These are phyloP conservation scores for Venturiaceae sp. DNA, from an alignment of 2,329 filamentous ascomycete species.

Conservation along the genomic window DNA sequence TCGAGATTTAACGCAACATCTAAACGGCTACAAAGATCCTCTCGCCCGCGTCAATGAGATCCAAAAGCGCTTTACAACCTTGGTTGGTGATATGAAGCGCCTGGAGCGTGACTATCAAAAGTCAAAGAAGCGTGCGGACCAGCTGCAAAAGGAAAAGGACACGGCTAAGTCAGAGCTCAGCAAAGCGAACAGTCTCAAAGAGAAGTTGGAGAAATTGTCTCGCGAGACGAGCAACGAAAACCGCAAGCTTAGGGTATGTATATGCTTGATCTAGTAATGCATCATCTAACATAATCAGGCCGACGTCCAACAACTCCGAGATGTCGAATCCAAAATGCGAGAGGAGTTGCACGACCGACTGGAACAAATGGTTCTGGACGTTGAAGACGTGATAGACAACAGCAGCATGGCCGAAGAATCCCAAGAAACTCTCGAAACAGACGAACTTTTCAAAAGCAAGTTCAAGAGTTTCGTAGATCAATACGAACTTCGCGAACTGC, in stretches of 20 bases:
- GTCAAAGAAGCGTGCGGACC: slow-evolving; percentile 90
- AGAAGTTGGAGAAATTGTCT: slow-evolving; percentile 94
- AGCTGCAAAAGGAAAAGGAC: slow-evolving; percentile 94
- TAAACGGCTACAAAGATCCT: slow-evolving; percentile 4
- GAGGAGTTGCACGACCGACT: slow-evolving; percentile 78
- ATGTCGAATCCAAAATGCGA: slow-evolving; percentile 73
- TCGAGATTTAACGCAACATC: slow-evolving; percentile 46
- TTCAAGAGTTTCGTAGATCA: slow-evolving; percentile 95
- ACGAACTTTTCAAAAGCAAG: slow-evolving; percentile 73
- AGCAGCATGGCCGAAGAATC: slow-evolving; percentile 73
- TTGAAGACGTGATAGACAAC: slow-evolving; percentile 81
- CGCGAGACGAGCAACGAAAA: slow-evolving; percentile 93
- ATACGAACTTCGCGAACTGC: slow-evolving; percentile 88
- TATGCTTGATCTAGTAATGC: background rate
- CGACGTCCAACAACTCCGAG: slow-evolving; percentile 75
- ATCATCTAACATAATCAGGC: slow-evolving; percentile 42
- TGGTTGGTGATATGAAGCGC: slow-evolving; percentile 90
- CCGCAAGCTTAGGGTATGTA: slow-evolving; percentile 84
- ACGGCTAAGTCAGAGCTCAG: slow-evolving; percentile 77
- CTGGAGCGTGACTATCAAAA: slow-evolving; percentile 90
- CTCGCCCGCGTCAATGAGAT: slow-evolving; percentile 58
- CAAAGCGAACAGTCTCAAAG: slow-evolving; percentile 84
- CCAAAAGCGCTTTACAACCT: slow-evolving; percentile 82
- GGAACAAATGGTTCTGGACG: slow-evolving; percentile 67
- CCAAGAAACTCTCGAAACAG: slow-evolving; percentile 78